Conservation (phyloP, 805 yeast genomes). For the Lipomyces japonicus region DNA sequence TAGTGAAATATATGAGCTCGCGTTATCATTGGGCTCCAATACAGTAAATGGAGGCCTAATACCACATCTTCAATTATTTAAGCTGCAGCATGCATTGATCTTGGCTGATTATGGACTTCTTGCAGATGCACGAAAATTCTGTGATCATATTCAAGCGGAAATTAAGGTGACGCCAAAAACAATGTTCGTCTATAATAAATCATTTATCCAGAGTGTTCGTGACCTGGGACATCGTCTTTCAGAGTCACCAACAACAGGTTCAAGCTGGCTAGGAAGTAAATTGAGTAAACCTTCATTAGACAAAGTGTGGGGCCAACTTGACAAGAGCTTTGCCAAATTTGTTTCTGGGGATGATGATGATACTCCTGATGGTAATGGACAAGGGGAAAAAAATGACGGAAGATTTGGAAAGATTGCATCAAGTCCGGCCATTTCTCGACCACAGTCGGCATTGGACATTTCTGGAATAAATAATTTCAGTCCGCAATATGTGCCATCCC, state of each 20-base stretch:
- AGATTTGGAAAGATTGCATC: slow-evolving; percentile 35
- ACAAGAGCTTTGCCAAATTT: slow-evolving; percentile 70
- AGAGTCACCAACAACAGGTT: slow-evolving; percentile 34
- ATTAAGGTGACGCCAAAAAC: slow-evolving; percentile 43
- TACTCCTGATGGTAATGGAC: slow-evolving; percentile 8
- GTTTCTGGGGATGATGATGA: slow-evolving; percentile 78
- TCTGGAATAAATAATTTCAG: neutral
- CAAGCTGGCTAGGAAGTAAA: slow-evolving; percentile 65
- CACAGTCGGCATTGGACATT: slow-evolving; percentile 18
- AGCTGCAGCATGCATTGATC: slow-evolving; percentile 62
- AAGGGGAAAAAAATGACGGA: slow-evolving; percentile 24
- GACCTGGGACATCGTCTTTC: slow-evolving; percentile 37
- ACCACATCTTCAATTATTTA: slow-evolving; percentile 56
- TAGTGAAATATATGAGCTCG: slow-evolving; percentile 68
- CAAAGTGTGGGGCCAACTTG: slow-evolving; percentile 83
- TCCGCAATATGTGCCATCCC: slow-evolving; percentile 1
- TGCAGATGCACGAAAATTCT: slow-evolving; percentile 58
- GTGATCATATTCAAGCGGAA: slow-evolving; percentile 48
- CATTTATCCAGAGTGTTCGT: slow-evolving; percentile 38
- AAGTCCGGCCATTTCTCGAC: slow-evolving; percentile 29
- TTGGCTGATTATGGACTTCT: slow-evolving; percentile 65
- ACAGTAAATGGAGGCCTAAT: slow-evolving; percentile 36
- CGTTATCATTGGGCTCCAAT: slow-evolving; percentile 35
- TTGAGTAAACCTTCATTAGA: slow-evolving; percentile 54
- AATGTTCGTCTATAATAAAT: slow-evolving; percentile 30